Base-by-base conservation (phyloP, 306 rosid species). In the Acmispon strigosus region DNA sequence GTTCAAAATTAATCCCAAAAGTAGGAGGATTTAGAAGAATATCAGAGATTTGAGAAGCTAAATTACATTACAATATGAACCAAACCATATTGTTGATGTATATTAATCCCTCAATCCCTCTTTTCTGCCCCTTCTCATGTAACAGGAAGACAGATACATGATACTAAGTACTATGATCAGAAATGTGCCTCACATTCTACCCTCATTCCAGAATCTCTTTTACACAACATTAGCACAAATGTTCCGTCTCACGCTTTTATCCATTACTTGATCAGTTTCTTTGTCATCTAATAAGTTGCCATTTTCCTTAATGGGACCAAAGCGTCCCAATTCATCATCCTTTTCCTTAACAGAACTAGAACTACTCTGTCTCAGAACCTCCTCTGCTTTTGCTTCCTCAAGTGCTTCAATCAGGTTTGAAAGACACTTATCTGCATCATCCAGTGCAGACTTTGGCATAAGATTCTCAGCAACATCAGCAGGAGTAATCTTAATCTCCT, bases 381-480 rank as follows among this genome's bases (percentile, higher is more conserved):
- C 81, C 66, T 84, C 84, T 18, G 45, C 77, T 47, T 78, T 76
- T 65, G 62, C 58, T 19, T 80, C 78, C 78, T 86, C 75, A 32
- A 92, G 91, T 17, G 88, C 87, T 49, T 55, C 79, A 66, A 90
- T 76, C 55, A 92, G 83, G 69, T 73, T 71, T n/a, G 68, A 77
- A 16, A 92, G 89, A 41, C 96, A 86, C 55, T 70, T 87, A 8
- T 81, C 85, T 29, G 84, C 77, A 82, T 84, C 90, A 77, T 89
- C 96, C 49, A 52, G 1, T 3, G 86, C 83, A 8, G 89, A 89
- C 75, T 89, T 89, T 0, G 96, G 90, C 97, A 92, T 92, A 29
- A 92, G 96, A 24, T 81, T 92, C 83, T 92, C 96, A 5, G 97
- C 97, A 32, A 92, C 97, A 78, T 90, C 93, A 13, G 92, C 93